Percentiles rank a stretch among this genome's conserved stretches.
phyloP scores from a whole-genome alignment of 768 basidiomycete genomes.

The Mycena kentingensis region DNA sequence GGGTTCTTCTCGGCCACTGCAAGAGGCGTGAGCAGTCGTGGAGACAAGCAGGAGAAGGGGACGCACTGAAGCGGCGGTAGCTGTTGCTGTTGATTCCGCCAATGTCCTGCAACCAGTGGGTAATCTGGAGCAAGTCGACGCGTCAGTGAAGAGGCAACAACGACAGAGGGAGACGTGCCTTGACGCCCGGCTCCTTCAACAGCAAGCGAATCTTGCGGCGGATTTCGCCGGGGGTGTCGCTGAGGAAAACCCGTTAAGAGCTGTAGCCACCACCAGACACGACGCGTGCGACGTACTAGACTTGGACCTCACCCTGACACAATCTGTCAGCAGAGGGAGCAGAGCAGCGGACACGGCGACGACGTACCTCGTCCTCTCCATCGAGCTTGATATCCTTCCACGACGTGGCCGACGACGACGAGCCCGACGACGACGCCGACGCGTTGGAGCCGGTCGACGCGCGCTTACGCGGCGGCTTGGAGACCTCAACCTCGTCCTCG shows the following conservation, averaged over 20 bases:
- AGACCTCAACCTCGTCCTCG: slow-evolving; percentile 15
- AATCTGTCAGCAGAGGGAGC: background rate
- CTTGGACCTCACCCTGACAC: background rate
- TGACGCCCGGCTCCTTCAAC: slow-evolving; percentile 35
- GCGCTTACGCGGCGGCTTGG: slow-evolving; percentile 28
- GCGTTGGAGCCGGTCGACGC: slow-evolving; percentile 21
- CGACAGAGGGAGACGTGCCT: slow-evolving; percentile 25
- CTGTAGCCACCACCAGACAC: background rate
- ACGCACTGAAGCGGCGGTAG: slow-evolving; percentile 38
- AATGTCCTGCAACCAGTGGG: slow-evolving; percentile 39
- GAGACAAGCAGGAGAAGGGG: background rate
- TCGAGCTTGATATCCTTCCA: slow-evolving; percentile 38
- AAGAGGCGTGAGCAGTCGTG: background rate
- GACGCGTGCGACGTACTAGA: background rate
- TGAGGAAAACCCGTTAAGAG: slow-evolving; percentile 8
- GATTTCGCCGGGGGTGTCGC: slow-evolving; percentile 41
- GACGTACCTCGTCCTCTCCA: slow-evolving; percentile 35
- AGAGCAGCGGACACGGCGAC: background rate
- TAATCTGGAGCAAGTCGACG: slow-evolving; percentile 30
- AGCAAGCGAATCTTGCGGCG: slow-evolving; percentile 38
- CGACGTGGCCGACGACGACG: slow-evolving; percentile 2
- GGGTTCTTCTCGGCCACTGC: background rate
- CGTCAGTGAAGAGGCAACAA: background rate
- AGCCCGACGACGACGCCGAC: background rate
- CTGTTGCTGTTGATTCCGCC: slow-evolving; percentile 40